Conservation (phyloP, 768 basidiomycete species). For the Leccinellum albellum region DNA sequence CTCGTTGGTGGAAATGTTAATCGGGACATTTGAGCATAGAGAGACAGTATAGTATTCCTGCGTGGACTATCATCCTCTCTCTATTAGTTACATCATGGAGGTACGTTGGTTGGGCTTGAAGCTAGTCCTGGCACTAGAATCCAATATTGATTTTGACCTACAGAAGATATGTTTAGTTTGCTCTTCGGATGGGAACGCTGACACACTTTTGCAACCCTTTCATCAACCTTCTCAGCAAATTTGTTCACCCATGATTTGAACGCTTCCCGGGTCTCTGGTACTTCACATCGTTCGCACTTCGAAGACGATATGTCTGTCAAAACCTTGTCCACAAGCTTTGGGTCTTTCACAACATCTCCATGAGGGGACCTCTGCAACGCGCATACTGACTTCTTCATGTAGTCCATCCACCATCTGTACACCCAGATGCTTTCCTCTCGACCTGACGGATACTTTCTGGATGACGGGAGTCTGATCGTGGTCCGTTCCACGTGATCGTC, state of each 20-base stretch:
- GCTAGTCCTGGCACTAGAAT: not conserved
- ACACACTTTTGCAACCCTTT: constrained; percentile 6
- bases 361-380: constrained; percentile 2
- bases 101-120: not conserved
- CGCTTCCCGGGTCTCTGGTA: not conserved
- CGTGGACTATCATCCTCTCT: not conserved
- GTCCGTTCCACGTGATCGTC: not conserved
- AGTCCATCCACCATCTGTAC: constrained; percentile 16
- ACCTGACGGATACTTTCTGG: not conserved
- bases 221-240: constrained; percentile 9
- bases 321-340: not conserved
- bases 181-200: not conserved
- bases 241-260: constrained; percentile 10
- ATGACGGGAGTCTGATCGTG: not conserved
- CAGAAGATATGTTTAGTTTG: not conserved
- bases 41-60: not conserved
- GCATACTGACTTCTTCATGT: constrained; percentile 7
- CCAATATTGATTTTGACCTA: constrained; percentile 13
- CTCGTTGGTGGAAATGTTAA: constrained; percentile 20
- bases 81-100: not conserved
- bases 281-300: not conserved
- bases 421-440: not conserved
- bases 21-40: constrained; percentile 13
- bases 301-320: constrained; percentile 2
- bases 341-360: constrained; percentile 1